phyloP scores from a whole-genome alignment of 2,329 filamentous ascomycete species.

The Colletotrichum sp. region DNA sequence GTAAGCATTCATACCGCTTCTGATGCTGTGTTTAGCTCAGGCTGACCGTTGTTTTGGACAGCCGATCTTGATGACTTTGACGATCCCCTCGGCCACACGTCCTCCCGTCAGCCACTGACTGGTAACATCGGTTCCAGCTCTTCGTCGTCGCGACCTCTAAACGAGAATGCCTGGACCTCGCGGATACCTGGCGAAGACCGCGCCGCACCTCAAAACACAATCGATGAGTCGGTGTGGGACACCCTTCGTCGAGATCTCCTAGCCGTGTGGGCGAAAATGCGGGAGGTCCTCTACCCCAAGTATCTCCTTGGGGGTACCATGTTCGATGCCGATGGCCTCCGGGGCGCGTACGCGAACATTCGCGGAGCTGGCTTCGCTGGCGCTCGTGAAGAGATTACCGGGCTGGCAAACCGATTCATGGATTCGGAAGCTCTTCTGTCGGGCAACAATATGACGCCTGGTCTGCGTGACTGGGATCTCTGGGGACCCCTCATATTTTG shows the following conservation, averaged over 20 bases:
- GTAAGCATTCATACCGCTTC: slow-evolving; percentile 47
- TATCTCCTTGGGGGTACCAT: slow-evolving; percentile 81
- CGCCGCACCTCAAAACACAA: slow-evolving; percentile 86
- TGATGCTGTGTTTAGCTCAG: background rate
- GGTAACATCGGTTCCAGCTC: slow-evolving; percentile 76
- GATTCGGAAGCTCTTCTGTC: slow-evolving; percentile 65
- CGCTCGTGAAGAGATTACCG: slow-evolving; percentile 66
- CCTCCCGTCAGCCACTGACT: slow-evolving; percentile 79
- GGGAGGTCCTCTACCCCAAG: slow-evolving; percentile 94
- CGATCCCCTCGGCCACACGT: slow-evolving; percentile 74
- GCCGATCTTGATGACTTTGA: slow-evolving; percentile 93
- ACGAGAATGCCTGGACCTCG: slow-evolving; percentile 85
- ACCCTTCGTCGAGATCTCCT: slow-evolving; percentile 91
- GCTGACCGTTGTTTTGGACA: slow-evolving; percentile 33
- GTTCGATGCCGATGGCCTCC: slow-evolving; percentile 61
- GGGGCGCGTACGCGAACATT: slow-evolving; percentile 67
- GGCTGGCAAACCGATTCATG: slow-evolving; percentile 66
- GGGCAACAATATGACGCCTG: slow-evolving; percentile 82
- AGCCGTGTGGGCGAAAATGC: slow-evolving; percentile 97
- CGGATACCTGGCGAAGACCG: slow-evolving; percentile 93
- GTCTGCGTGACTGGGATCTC: slow-evolving; percentile 94
- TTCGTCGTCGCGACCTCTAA: slow-evolving; percentile 61
- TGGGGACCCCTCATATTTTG: slow-evolving; percentile 98
- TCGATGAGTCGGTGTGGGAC: slow-evolving; percentile 97
- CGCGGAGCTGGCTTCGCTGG: slow-evolving; percentile 63